Conservation (phyloP, 257 asterid genomes). For the Nicotiana benthamiana region DNA sequence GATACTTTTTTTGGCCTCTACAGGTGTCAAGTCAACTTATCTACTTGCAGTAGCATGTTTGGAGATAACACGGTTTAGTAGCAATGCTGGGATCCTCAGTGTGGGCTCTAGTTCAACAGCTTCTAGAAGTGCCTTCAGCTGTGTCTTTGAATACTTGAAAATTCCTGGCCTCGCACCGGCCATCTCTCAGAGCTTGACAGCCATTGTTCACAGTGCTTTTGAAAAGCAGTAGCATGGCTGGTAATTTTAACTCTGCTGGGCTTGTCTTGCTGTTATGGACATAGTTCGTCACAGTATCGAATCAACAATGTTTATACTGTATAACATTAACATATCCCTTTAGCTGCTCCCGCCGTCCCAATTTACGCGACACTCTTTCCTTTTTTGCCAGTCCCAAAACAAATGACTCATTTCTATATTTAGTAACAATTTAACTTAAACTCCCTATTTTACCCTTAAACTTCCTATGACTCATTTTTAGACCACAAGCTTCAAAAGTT, state of each 20-base stretch:
- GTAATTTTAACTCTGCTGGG: conserved; percentile 28
- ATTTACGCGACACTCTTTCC: not conserved
- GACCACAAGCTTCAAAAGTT: too few species aligned
- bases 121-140: conserved; percentile 90
- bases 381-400: not conserved
- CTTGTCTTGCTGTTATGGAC: not conserved
- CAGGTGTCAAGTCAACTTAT: conserved; percentile 99
- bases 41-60: conserved; percentile 92
- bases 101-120: conserved; percentile 56
- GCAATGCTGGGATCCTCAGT: conserved; percentile 95
- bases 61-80: conserved; percentile 91
- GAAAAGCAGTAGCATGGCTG: conserved; percentile 92
- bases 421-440: too few species aligned
- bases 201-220: conserved; percentile 81
- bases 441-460: too few species aligned
- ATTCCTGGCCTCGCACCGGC: conserved; percentile 91
- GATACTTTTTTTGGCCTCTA: conserved; percentile 20
- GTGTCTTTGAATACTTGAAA: conserved; percentile 90
- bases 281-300: not conserved
- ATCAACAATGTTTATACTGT: not conserved
- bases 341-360: too few species aligned
- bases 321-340: too few species aligned
- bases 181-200: conserved; percentile 92
- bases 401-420: too few species aligned
- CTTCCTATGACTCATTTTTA: too few species aligned